These are phyloP conservation scores for Raphidocelis subcapitata DNA, from an alignment of 139 green algal species.

Conservation along the genomic window DNA sequence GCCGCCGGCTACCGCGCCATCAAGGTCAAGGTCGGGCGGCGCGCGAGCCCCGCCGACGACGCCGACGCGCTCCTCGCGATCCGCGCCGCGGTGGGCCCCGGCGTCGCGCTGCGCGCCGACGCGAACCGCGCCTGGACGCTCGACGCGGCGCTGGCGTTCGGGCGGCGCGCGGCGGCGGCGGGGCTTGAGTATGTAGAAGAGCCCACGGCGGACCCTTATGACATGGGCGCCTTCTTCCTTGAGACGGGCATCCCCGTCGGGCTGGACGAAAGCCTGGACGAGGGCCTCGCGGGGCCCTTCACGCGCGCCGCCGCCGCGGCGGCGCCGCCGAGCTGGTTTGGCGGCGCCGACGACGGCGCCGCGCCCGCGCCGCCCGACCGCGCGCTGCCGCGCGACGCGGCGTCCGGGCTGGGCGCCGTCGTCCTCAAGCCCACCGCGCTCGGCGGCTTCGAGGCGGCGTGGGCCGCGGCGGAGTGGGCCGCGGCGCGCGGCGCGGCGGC, in stretches of 20 bases:
- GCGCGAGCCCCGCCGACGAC: constrained; percentile 61
- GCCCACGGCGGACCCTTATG: constrained; percentile 53
- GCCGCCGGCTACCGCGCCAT: constrained; percentile 56
- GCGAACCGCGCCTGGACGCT: constrained; percentile 89
- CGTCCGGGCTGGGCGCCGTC: constrained; percentile 33
- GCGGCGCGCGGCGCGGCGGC: constrained; percentile 36
- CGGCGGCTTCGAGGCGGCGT: constrained; percentile 64
- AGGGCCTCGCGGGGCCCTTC: constrained; percentile 45
- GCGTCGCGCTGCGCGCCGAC: constrained; percentile 77
- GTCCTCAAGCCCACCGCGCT: constrained; percentile 82
- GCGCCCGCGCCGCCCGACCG: neutral
- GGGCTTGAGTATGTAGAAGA: constrained; percentile 86
- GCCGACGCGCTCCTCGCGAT: constrained; percentile 68
- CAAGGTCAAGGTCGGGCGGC: constrained; percentile 88
- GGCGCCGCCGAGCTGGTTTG: neutral
- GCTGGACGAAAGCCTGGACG: constrained; percentile 88
- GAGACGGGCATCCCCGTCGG: constrained; percentile 72
- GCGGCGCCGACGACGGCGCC: neutral
- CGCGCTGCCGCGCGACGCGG: neutral
- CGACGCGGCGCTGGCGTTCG: constrained; percentile 67
- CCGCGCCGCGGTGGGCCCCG: constrained; percentile 50
- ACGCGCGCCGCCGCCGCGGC: too few species aligned
- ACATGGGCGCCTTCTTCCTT: constrained; percentile 65
- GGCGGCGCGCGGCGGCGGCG: constrained; percentile 7
- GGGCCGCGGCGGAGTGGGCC: constrained; percentile 41